Evolutionary conservation across 768 basidiomycete species (phyloP).

Genomic region (Psilocybe subaeruginosa): DNA sequence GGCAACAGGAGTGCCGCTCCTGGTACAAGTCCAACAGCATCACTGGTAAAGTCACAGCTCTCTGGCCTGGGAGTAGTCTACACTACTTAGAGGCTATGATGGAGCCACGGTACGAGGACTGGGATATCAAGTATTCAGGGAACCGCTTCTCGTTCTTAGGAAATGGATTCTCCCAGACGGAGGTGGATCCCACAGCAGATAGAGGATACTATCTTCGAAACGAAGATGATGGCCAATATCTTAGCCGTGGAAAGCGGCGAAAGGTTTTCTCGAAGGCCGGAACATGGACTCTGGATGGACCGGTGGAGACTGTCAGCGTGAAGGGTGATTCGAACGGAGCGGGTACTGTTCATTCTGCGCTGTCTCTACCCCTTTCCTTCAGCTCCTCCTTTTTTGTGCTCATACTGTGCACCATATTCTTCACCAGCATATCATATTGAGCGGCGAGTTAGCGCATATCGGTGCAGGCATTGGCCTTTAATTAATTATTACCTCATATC

Average conservation of each 20-base stretch:
- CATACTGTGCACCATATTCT: too few relatives aligned
- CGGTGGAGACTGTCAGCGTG: too few relatives aligned
- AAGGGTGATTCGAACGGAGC: too few relatives aligned
- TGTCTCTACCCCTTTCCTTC: too few relatives aligned
- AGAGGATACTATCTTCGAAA: constrained; percentile 32
- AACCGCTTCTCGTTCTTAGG: constrained; percentile 35
- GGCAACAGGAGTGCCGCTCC: constrained; percentile 32
- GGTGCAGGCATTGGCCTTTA: too few relatives aligned
- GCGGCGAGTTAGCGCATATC: too few relatives aligned
- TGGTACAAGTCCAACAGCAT: constrained; percentile 33
- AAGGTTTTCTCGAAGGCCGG: constrained; percentile 12
- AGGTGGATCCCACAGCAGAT: constrained; percentile 31
- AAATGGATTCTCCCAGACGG: constrained; percentile 34
- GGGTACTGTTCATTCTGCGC: too few relatives aligned
- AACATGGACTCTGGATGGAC: neutral
- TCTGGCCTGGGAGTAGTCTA: constrained; percentile 37
- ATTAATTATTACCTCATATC: too few relatives aligned
- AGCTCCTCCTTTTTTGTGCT: too few relatives aligned
- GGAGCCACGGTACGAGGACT: constrained; percentile 35
- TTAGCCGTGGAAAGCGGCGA: constrained; percentile 19
- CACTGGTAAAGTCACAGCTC: constrained; percentile 29
- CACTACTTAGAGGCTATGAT: constrained; percentile 34
- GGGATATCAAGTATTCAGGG: constrained; percentile 32
- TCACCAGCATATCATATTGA: too few relatives aligned
- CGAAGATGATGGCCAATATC: constrained; percentile 23